Conservation (phyloP, 2,329 filamentous ascomycete genomes). For the Chaetomium sp. region DNA sequence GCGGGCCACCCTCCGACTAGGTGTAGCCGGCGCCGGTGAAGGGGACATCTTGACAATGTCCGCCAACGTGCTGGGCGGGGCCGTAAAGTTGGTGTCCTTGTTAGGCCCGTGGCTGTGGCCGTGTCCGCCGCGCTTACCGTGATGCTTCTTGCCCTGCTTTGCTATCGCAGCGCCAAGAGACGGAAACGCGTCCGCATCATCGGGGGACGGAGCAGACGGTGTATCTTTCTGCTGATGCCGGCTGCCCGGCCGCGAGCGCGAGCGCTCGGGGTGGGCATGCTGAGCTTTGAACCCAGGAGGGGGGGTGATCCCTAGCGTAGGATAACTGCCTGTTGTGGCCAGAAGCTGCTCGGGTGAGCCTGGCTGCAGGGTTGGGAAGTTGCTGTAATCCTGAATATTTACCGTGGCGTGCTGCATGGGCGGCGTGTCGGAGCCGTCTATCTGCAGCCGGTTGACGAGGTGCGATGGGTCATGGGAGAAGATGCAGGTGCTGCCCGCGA, state of each 20-base stretch:
- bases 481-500: slow-evolving; percentile 88
- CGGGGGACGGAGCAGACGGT: slow-evolving; percentile 67
- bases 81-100: slow-evolving; percentile 42
- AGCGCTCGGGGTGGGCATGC: slow-evolving; percentile 53
- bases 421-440: slow-evolving; percentile 63
- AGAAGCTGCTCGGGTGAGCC: slow-evolving; percentile 53
- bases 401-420: slow-evolving; percentile 60
- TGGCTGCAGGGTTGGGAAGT: slow-evolving; percentile 71
- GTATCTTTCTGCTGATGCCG: slow-evolving; percentile 64
- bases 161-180: slow-evolving; percentile 69
- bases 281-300: slow-evolving; percentile 64
- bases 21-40: slow-evolving; percentile 61
- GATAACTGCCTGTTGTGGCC: slow-evolving; percentile 45
- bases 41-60: slow-evolving; percentile 95
- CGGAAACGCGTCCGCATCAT: slow-evolving; percentile 94
- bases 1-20: slow-evolving; percentile 53
- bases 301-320: slow-evolving; percentile 52
- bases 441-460: slow-evolving; percentile 71
- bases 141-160: slow-evolving; percentile 83
- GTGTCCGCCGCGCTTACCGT: slow-evolving; percentile 83
- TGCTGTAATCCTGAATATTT: slow-evolving; percentile 75
- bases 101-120: slow-evolving; percentile 66
- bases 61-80: slow-evolving; percentile 69
- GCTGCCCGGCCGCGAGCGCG: slow-evolving; percentile 78
- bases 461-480: slow-evolving; percentile 94